Conservation (phyloP, 2,329 filamentous ascomycete species). For the Acephala macrosclerotiorum region DNA sequence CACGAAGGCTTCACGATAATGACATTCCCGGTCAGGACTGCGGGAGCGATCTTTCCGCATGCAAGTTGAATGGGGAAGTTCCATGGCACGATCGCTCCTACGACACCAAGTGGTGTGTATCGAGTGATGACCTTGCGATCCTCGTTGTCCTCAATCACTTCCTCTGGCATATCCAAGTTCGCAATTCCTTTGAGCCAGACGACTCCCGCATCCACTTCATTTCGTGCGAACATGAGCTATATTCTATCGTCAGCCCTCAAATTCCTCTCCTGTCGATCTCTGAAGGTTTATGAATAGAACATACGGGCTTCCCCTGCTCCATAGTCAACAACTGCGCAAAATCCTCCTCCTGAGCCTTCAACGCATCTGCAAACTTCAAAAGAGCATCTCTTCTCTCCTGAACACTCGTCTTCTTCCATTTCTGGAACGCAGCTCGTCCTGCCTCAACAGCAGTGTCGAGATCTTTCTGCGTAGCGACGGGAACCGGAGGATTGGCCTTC, state of each 20-base stretch:
- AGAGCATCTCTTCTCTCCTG: conserved; percentile 53
- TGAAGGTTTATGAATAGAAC: too few species aligned
- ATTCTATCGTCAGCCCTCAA: conserved; percentile 48
- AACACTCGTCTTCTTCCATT: conserved; percentile 54
- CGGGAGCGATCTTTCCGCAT: conserved; percentile 57
- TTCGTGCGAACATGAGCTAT: conserved; percentile 27
- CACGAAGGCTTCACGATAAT: conserved; percentile 64
- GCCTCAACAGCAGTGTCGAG: conserved; percentile 43
- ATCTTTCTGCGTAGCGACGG: conserved; percentile 47
- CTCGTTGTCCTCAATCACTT: conserved; percentile 30
- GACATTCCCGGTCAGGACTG: conserved; percentile 59
- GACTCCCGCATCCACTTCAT: conserved; percentile 19
- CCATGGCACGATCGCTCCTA: conserved; percentile 66
- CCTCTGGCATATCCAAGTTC: conserved; percentile 16
- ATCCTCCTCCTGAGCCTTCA: conserved; percentile 16
- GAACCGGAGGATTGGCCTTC: conserved; percentile 39
- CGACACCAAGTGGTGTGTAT: conserved; percentile 56
- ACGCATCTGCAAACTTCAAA: conserved; percentile 17
- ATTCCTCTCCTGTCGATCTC: conserved; percentile 34
- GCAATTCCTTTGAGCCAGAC: conserved; percentile 15
- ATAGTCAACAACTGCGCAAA: conserved; percentile 48
- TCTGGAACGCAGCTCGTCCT: conserved; percentile 51
- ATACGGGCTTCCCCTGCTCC: conserved; percentile 61
- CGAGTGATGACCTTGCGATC: conserved; percentile 49
- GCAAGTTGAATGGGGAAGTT: conserved; percentile 60